A percentile compares a stretch with the other conserved stretches of the same genome.
These are phyloP conservation scores for Pythium plurisporium DNA, from an alignment of 352 stramenopile species.

Conservation along the genomic window DNA sequence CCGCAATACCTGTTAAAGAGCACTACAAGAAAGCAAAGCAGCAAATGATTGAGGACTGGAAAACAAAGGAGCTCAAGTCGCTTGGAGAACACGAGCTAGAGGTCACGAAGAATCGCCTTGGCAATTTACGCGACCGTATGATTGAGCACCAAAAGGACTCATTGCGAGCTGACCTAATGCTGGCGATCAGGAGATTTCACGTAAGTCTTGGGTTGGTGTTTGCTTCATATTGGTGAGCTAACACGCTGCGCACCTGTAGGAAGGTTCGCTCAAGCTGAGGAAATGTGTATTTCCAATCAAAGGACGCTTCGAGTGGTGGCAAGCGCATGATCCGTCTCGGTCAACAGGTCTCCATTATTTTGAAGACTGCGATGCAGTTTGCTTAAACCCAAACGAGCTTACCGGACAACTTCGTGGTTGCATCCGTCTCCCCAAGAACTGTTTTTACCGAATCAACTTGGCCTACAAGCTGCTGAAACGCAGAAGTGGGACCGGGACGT, in stretches of 20 bases:
- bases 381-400: conserved; percentile 9
- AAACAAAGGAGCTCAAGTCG: conserved; percentile 41
- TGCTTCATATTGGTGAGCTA: too few species aligned
- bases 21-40: conserved; percentile 53
- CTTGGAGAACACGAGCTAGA: conserved; percentile 57
- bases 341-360: conserved; percentile 31
- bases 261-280: conserved; percentile 43
- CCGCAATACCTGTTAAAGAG: conserved; percentile 41
- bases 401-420: conserved; percentile 12
- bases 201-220: neutral
- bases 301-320: conserved; percentile 66
- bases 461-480: conserved; percentile 7
- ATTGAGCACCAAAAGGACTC: conserved; percentile 44
- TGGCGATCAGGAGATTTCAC: conserved; percentile 21
- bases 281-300: conserved; percentile 59
- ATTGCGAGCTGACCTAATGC: conserved; percentile 37
- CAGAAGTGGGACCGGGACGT: neutral
- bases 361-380: conserved; percentile 19
- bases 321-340: conserved; percentile 31
- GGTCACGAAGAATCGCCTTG: conserved; percentile 45
- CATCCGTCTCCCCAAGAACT: conserved; percentile 50
- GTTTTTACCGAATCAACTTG: conserved; percentile 43
- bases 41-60: conserved; percentile 54
- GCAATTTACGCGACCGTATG: conserved; percentile 45
- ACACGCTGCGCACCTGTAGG: too few species aligned